Evolutionary conservation across 208 protist species (phyloP).

Genomic region (Acanthamoeba lenticulata): DNA sequence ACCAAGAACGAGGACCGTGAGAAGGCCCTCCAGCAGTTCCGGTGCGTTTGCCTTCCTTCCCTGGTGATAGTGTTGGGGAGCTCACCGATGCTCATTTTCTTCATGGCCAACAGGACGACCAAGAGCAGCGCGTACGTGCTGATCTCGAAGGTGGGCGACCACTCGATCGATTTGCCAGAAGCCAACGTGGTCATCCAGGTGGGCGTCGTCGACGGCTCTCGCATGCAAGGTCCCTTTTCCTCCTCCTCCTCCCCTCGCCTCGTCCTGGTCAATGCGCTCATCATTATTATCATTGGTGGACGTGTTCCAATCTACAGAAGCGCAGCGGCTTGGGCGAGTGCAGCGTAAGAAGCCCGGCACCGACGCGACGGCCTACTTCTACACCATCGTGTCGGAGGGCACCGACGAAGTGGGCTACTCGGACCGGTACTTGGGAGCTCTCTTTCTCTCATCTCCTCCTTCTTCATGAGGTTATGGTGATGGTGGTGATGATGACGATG

Average conservation of each 20-base stretch:
- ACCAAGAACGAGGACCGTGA: conserved; percentile 26
- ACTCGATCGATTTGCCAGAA: conserved; percentile 97
- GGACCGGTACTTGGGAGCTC: conserved; percentile 84
- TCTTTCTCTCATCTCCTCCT: too few relatives aligned
- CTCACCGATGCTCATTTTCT: background rate
- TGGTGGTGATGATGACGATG: too few relatives aligned
- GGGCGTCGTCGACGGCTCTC: conserved; percentile 35
- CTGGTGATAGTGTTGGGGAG: too few relatives aligned
- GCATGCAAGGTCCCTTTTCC: conserved; percentile 15
- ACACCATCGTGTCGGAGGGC: conserved; percentile 97
- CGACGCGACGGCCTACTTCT: conserved; percentile 97
- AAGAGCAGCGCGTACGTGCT: conserved; percentile 84
- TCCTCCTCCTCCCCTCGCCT: conserved; percentile 72
- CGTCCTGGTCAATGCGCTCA: background rate
- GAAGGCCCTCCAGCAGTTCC: conserved; percentile 87
- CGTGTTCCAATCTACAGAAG: conserved; percentile 90
- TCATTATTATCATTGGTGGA: too few relatives aligned
- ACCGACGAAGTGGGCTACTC: conserved; percentile 97
- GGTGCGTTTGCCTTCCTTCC: conserved; percentile 93
- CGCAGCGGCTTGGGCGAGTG: conserved; percentile 97
- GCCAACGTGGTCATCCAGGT: conserved; percentile 99
- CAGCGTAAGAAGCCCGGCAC: conserved; percentile 86
- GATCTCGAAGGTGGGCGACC: conserved; percentile 96
- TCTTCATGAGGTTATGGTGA: background rate
- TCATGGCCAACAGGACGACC: background rate